Percentiles rank a stretch among this genome's conserved stretches.
These are phyloP conservation scores for Phlebiopsis flavidoalba DNA, from an alignment of 768 basidiomycete genomes.

Conservation along the genomic window DNA sequence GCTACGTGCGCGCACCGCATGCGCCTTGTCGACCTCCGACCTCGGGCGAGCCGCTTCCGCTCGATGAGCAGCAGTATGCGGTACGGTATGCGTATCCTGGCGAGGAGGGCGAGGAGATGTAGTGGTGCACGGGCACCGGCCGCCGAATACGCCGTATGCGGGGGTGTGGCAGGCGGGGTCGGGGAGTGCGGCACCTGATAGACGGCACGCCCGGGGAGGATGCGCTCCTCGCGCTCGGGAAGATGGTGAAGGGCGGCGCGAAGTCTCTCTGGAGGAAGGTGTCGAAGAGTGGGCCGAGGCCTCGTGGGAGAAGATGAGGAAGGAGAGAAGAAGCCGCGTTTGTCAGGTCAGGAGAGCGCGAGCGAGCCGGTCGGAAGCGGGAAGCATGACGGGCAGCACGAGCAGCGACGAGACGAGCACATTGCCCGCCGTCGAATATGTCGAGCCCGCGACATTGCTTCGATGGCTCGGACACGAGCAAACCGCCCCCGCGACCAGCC, in stretches of 20 bases:
- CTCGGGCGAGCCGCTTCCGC: background rate
- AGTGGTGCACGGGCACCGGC: background rate
- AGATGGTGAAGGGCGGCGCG: conserved; percentile 22
- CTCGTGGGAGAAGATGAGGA: background rate
- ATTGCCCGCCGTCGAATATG: background rate
- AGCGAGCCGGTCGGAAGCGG: background rate
- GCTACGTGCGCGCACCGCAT: conserved; percentile 23
- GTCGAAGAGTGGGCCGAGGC: conserved; percentile 14
- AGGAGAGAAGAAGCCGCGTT: background rate
- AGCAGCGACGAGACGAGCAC: background rate
- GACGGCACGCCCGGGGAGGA: conserved; percentile 17
- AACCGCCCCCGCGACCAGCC: background rate
- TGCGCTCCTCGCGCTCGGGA: conserved; percentile 20
- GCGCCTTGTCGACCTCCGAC: conserved; percentile 13
- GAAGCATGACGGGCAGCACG: background rate
- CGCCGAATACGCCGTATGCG: background rate
- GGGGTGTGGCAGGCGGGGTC: conserved; percentile 10
- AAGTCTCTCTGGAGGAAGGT: conserved; percentile 20
- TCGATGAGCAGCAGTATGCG: background rate
- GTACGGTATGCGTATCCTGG: background rate
- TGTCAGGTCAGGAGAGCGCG: background rate
- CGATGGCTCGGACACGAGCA: background rate
- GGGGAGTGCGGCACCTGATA: conserved; percentile 10
- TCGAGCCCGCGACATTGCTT: conserved; percentile 12
- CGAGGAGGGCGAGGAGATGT: background rate